phyloP scores from a whole-genome alignment of 306 rosid species.

The Citrullus mucosospermus region DNA sequence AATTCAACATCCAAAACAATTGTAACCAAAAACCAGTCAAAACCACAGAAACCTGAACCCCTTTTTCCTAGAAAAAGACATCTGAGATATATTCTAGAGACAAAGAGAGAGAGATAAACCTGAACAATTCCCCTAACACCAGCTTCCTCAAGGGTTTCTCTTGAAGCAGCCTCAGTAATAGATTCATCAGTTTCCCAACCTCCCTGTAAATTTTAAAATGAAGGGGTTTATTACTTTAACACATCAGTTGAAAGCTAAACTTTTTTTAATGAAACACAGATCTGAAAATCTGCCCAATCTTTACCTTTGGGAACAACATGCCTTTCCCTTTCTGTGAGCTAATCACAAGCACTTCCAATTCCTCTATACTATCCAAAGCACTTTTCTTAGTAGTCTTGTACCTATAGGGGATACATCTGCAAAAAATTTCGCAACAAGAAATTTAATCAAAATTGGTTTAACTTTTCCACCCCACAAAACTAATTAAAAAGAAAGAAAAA shows the following conservation, averaged over 20 bases:
- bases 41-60: background rate
- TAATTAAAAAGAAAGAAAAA: background rate
- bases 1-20: background rate
- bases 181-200: constrained; percentile 93
- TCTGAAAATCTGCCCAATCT: background rate
- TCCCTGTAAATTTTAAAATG: constrained; percentile 33
- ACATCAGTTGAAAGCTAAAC: background rate
- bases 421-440: background rate
- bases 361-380: constrained; percentile 22
- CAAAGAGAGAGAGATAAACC: constrained; percentile 20
- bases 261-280: background rate
- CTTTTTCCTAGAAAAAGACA: background rate
- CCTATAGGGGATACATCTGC: constrained; percentile 92
- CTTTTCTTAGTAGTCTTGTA: constrained; percentile 26
- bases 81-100: background rate
- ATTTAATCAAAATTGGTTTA: background rate
- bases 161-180: constrained; percentile 66
- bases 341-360: constrained; percentile 68
- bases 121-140: constrained; percentile 70
- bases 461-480: background rate
- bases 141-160: constrained; percentile 89
- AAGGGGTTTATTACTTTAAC: background rate
- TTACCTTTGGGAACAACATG: constrained; percentile 87
- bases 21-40: background rate
- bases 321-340: constrained; percentile 85